phyloP scores from a whole-genome alignment of 1,284 basidiomycete species.

The Tilletia setariae region DNA sequence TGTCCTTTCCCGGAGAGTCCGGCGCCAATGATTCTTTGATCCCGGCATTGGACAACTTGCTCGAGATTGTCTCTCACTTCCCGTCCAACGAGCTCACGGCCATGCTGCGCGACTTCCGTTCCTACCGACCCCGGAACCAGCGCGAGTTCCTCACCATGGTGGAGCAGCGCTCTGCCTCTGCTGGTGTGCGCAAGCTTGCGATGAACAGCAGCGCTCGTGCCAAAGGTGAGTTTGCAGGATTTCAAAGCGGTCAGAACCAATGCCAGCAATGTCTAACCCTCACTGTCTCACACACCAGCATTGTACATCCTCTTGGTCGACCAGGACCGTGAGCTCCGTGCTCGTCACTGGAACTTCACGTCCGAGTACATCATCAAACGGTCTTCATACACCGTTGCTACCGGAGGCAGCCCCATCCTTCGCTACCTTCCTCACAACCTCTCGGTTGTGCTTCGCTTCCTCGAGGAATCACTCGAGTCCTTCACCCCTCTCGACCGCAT shows the following conservation, averaged over 20 bases:
- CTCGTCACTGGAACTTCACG: slow-evolving; percentile 50
- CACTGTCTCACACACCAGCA: no score
- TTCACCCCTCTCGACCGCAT: slow-evolving; percentile 23
- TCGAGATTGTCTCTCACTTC: slow-evolving; percentile 46
- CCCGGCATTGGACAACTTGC: slow-evolving; percentile 46
- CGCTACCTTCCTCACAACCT: slow-evolving; percentile 51
- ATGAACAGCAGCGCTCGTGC: slow-evolving; percentile 23
- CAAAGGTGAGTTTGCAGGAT: slow-evolving; percentile 21
- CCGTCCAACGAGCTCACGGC: slow-evolving; percentile 49
- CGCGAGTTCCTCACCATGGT: slow-evolving; percentile 17
- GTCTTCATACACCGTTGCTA: slow-evolving; percentile 43
- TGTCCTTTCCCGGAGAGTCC: slow-evolving; percentile 10
- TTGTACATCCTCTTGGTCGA: slow-evolving; percentile 48
- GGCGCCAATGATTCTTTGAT: slow-evolving; percentile 47
- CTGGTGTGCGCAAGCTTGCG: slow-evolving; percentile 32
- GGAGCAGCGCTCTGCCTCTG: slow-evolving; percentile 36
- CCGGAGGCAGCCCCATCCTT: slow-evolving; percentile 46
- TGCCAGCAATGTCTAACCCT: slow-evolving; percentile 33
- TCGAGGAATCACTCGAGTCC: slow-evolving; percentile 35
- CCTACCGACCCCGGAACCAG: slow-evolving; percentile 42
- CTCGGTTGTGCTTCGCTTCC: slow-evolving; percentile 31
- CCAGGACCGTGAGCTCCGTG: slow-evolving; percentile 47
- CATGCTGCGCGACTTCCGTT: slow-evolving; percentile 48
- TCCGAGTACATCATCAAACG: slow-evolving; percentile 48
- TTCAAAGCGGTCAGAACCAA: slow-evolving; percentile 28